Conservation (phyloP, 2,329 filamentous ascomycete species). For the Aspergillaceae sp. region DNA sequence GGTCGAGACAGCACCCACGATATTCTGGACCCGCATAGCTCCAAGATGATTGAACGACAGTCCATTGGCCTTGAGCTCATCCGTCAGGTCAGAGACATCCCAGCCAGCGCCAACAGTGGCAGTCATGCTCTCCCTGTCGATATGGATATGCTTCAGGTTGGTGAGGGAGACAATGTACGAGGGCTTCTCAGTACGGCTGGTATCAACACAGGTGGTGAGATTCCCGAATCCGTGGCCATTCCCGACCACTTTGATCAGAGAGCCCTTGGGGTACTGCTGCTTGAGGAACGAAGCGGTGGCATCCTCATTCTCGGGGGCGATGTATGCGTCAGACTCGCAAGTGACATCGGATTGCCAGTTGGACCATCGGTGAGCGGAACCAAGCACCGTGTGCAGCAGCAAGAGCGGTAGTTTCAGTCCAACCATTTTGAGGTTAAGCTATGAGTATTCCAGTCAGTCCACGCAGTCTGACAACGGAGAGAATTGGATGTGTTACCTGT, state of each 20-base stretch:
- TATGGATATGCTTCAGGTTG: conserved; percentile 9
- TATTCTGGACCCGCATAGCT: conserved; percentile 12
- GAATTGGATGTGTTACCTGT: not conserved
- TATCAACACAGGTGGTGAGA: conserved; percentile 10
- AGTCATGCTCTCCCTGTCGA: conserved; percentile 9
- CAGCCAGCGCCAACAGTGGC: conserved; percentile 15
- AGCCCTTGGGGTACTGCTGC: conserved; percentile 6
- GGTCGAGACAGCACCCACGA: conserved; percentile 11
- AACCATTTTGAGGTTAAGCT: conserved; percentile 1
- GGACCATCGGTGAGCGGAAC: conserved; percentile 10
- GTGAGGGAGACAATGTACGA: conserved; percentile 11
- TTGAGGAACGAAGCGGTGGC: conserved; percentile 7
- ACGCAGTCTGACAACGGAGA: not conserved
- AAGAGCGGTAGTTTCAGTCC: conserved; percentile 3
- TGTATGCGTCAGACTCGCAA: conserved; percentile 9
- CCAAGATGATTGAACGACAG: conserved; percentile 12
- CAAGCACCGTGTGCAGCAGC: conserved; percentile 4
- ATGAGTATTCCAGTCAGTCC: not conserved
- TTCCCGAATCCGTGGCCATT: conserved; percentile 15
- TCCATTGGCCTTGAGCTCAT: conserved; percentile 8
- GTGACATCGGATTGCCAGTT: conserved; percentile 14
- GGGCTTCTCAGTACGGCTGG: conserved; percentile 6
- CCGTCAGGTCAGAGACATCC: conserved; percentile 12
- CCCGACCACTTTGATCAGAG: conserved; percentile 11
- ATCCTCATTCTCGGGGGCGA: conserved; percentile 8